A percentile compares a stretch with the other conserved stretches of the same genome.
Evolutionary conservation across 306 rosid genomes (phyloP).

Genomic region (Crotalaria pallida): DNA sequence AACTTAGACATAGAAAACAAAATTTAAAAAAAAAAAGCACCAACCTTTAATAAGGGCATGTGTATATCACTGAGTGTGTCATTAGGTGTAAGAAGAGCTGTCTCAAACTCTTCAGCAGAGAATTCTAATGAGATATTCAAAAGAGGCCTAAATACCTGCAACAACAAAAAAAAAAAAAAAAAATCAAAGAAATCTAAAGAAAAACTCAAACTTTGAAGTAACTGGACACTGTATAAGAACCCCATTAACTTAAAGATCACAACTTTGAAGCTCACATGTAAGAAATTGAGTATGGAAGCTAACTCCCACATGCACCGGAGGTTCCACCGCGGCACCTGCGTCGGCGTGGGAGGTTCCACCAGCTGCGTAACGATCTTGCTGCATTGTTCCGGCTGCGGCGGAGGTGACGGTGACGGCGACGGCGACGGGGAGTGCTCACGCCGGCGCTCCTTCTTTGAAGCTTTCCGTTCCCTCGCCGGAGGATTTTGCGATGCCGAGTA

Average conservation of each 20-base stretch:
- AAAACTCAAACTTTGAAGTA: constrained; percentile 29
- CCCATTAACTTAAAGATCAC: constrained; percentile 21
- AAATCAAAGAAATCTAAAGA: too few relatives aligned
- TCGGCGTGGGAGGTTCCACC: constrained; percentile 66
- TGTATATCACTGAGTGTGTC: constrained; percentile 90
- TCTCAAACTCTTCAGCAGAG: constrained; percentile 94
- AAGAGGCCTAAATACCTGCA: constrained; percentile 81
- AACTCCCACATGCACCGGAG: constrained; percentile 98
- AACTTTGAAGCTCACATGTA: constrained; percentile 70
- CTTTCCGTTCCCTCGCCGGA: constrained; percentile 42
- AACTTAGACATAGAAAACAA: constrained; percentile 4
- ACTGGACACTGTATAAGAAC: not conserved
- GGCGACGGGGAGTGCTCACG: constrained; percentile 26
- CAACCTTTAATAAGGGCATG: constrained; percentile 93
- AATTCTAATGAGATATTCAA: constrained; percentile 77
- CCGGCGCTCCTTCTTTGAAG: constrained; percentile 35
- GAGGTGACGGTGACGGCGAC: constrained; percentile 33
- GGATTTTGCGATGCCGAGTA: constrained; percentile 26
- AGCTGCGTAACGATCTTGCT: constrained; percentile 78
- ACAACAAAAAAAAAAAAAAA: too few relatives aligned
- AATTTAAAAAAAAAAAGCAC: constrained; percentile 21
- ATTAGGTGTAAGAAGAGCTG: constrained; percentile 85
- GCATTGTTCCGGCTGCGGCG: constrained; percentile 51
- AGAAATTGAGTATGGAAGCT: constrained; percentile 85
- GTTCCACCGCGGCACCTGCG: constrained; percentile 82